These are phyloP conservation scores for Sphagnum tenellum DNA, from an alignment of 225 moss, liverwort and hornwort species.

Conservation along the genomic window DNA sequence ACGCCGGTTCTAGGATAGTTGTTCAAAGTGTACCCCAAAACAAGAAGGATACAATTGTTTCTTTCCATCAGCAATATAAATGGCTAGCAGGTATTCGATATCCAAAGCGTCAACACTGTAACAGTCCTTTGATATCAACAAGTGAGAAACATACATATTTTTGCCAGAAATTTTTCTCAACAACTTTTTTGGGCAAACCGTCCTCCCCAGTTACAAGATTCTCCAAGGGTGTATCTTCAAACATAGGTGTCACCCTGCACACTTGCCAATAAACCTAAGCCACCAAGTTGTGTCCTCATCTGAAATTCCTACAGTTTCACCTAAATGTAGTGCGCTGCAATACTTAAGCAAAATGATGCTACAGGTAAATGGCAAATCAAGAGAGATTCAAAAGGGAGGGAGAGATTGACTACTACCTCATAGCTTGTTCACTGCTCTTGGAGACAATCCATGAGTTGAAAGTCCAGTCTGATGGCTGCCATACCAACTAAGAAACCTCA, in stretches of 20 bases:
- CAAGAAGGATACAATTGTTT: too few species aligned
- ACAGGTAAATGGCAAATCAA: neutral
- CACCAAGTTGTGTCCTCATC: too few species aligned
- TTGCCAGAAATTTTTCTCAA: slow-evolving; percentile 64
- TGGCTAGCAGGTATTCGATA: too few species aligned
- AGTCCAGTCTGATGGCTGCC: slow-evolving; percentile 68
- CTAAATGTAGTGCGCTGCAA: too few species aligned
- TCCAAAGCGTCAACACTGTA: too few species aligned
- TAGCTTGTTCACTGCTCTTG: slow-evolving; percentile 71
- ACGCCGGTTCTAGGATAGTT: too few species aligned
- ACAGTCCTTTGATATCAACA: neutral
- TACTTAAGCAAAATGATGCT: too few species aligned
- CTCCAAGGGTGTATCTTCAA: slow-evolving; percentile 26
- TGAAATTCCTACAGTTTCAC: too few species aligned
- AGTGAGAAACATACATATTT: slow-evolving; percentile 46
- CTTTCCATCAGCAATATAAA: too few species aligned
- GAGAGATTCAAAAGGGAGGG: slow-evolving; percentile 1
- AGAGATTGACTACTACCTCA: slow-evolving; percentile 34
- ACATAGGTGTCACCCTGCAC: slow-evolving; percentile 28
- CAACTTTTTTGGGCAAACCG: slow-evolving; percentile 22
- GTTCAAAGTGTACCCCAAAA: too few species aligned
- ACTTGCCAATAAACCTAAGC: too few species aligned
- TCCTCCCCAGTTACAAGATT: slow-evolving; percentile 25
- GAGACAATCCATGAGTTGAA: slow-evolving; percentile 67
- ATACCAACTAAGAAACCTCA: slow-evolving; percentile 15